Conservation (phyloP, 2,329 filamentous ascomycete species). For the Pseudopithomyces chartarum region DNA sequence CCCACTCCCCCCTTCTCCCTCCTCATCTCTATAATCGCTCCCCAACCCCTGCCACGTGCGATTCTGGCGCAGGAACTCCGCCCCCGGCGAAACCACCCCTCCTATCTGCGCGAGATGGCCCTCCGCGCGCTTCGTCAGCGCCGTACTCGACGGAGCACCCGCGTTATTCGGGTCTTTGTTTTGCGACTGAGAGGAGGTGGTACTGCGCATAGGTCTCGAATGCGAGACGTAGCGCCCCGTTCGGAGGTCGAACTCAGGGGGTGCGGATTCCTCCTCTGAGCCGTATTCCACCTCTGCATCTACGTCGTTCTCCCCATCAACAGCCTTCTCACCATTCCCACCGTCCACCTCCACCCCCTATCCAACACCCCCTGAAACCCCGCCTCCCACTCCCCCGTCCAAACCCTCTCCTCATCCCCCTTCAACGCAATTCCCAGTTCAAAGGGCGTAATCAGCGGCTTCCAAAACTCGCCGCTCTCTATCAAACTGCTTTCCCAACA, state of each 20-base stretch:
- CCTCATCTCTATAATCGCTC: constrained; percentile 74
- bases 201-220: constrained; percentile 68
- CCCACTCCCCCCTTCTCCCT: constrained; percentile 53
- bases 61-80: constrained; percentile 80
- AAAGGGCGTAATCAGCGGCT: constrained; percentile 91
- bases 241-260: constrained; percentile 89
- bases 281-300: constrained; percentile 60
- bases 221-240: constrained; percentile 83
- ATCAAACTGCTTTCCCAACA: constrained; percentile 97
- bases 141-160: constrained; percentile 50
- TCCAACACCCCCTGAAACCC: constrained; percentile 74
- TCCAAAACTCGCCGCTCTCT: constrained; percentile 86
- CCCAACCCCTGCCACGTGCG: constrained; percentile 92
- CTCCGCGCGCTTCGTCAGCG: constrained; percentile 67
- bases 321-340: too few relatives aligned
- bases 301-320: too few relatives aligned
- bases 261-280: constrained; percentile 69
- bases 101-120: constrained; percentile 81
- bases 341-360: constrained; percentile 14
- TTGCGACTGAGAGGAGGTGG: background rate
- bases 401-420: constrained; percentile 75
- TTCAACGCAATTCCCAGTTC: constrained; percentile 81
- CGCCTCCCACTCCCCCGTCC: constrained; percentile 87
- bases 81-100: constrained; percentile 86
- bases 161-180: too few relatives aligned